Base-by-base conservation (phyloP, 1,284 basidiomycete genomes). In the Ustilago curta region DNA sequence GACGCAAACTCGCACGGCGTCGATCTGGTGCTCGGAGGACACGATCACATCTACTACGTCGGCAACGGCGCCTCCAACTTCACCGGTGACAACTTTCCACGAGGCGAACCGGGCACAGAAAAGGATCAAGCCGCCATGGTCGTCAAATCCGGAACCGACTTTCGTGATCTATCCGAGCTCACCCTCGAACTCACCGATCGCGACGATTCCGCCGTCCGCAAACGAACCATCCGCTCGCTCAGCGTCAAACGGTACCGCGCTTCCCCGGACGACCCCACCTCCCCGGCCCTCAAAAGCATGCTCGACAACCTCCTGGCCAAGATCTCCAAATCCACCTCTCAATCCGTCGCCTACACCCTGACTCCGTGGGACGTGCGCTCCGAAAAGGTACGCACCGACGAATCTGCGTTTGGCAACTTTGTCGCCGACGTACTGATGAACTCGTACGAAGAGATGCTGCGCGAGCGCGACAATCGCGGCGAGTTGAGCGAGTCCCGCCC, bases 91-190 rank as follows among this genome's bases (percentile, higher is more conserved):
- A 89, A 92, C 64, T 85, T 89, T 19, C 86, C 86, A 0, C 83
- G 87, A 6, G 88, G 89, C 14, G 72, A 77, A 49, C 88, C 92
- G 2, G 94, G 93, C 12, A 90, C 91, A 2, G 91, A 93, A 80
- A 87, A 87, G 16, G 94, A 96, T 82, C 79, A 89, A 2, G 37
- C 5, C 2, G 57, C 64, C 21, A 80, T 83, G 51, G 64, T 93
- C 16, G 86, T 95, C 75, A 97, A 97, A 85, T 93, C 92, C 72
- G 94, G 94, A 6, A 93, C 92, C 6, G 94, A 97, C 85, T 97
- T 97, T 84, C 89, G 92, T 35, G 93, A 96, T 72, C 86, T 96
- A 27, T 93, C 92, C 53, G 91, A 92, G 68, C 87, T 94, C 44
- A 87, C 85, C 0, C 85, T 96, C 19, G 89, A 90, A 61, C 86